Base-by-base conservation (phyloP, 495 filamentous ascomycete genomes). In the Bathelium albidoporum region DNA sequence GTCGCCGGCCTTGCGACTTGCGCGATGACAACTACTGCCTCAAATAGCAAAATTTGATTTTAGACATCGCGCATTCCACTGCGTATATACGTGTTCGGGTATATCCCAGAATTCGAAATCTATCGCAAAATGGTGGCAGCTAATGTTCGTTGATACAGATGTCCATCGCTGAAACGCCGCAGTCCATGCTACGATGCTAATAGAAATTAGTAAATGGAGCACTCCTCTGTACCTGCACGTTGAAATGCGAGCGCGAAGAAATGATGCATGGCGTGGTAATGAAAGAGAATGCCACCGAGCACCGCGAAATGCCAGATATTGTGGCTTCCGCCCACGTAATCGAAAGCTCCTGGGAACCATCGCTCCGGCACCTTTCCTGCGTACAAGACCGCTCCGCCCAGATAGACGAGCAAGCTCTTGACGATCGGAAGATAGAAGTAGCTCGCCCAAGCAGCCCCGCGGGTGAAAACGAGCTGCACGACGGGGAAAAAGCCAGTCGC, bases 251-350 rank as follows among this genome's bases (percentile, higher is more conserved):
- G 79, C 0, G 87, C 78, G 68, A 99, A 99, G 70, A 99, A 91
- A 55, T 90, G 84, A 70, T 96, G 89, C 94, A 99, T 97, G 28
- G 94, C 94, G 28, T 80, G 78, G 73, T 97, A 99, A 76, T 99
- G 94, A 72, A 93, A 97, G 5, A 97, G 74, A 58, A 99, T 99
- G n/a, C 94, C 94, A 22, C 91, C 89, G 29, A 99, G 75, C 28
- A 99, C 94, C 24, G 95, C 95, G 44, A 96, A 74, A 74, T 99
- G 94, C 94, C 95, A 99, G 28, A 97, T 84, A 75, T 99, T 99
- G 75, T 99, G 94, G 72, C 87, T 91, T 59, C 89, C 90, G 29
- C 95, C 95, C 32, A 94, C 78, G 74, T 95, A 99, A 73, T 99
- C 94, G 67, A 97, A 97, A 68, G 84, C 82, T 44, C 94, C 94